Evolutionary conservation across 1,284 basidiomycete genomes (phyloP), one percentile per base, ranked within the genome.

Genomic region (Melampsora larici-populina): DNA sequence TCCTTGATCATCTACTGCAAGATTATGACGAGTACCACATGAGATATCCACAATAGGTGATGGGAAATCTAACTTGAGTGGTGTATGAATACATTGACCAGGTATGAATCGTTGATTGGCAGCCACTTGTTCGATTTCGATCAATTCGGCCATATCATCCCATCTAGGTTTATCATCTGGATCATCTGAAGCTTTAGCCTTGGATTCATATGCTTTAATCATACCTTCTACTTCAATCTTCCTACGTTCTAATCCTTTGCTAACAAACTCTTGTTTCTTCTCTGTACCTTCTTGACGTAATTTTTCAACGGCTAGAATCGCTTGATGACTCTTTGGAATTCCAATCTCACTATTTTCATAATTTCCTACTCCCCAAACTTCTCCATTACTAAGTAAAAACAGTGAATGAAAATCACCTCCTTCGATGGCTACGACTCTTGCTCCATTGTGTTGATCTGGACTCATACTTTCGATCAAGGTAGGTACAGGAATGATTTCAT

Each of bases 381-480:
- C 88, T 73, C 94, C 94, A 70, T 90, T 88, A 71, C 88, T 87
- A 31, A 94, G 90, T 79, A 94, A 86, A 87, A 97, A 97, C 43
- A 96, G 84, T 0, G 92, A 90, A 84, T 97, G 93, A 82, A 94
- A 91, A 80, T 91, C 89, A 62, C 94, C 94, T 17, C 90, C 92
- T 58, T 84, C 80, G 74, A 87, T 84, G 79, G 84, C 81, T 68
- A 91, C 86, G 73, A 95, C 90, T 7, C 86, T 86, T 29, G 90
- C 89, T 43, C 89, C 91, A 48, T 84, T 86, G 73, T 94, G 90
- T 40, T 89, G 86, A 31, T 87, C 85, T 60, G 90, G 91, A 81
- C 86, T 87, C 17, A 97, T 87, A 0, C 87, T 86, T 48, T 87
- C 85, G 49, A 97, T 89, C 66, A 87, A 87, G 77, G 87, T 88